phyloP scores from a whole-genome alignment of 2,329 filamentous ascomycete species.

The Fusarium piperis region DNA sequence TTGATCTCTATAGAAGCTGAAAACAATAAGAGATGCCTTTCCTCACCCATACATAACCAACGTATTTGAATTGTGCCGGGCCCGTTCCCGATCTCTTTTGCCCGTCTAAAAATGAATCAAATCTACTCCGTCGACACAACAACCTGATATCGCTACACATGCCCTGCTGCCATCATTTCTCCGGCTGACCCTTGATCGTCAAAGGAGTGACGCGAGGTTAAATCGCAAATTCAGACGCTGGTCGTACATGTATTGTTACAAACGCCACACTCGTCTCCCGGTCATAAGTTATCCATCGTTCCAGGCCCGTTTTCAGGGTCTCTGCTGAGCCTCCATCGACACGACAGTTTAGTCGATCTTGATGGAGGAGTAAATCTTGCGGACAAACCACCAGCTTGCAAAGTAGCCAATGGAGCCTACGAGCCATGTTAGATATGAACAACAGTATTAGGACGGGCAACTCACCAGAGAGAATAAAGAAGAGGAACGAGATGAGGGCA shows the following conservation, averaged over 20 bases:
- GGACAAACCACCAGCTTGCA: conserved; percentile 91
- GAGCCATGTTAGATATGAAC: conserved; percentile 24
- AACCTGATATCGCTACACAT: conserved; percentile 14
- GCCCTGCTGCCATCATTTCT: conserved; percentile 1
- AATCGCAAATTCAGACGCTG: conserved; percentile 38
- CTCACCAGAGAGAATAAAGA: conserved; percentile 94
- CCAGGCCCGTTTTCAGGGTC: conserved; percentile 7
- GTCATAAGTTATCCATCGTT: conserved; percentile 33
- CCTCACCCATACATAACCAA: conserved; percentile 30
- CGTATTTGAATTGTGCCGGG: conserved; percentile 13
- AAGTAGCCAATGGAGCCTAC: conserved; percentile 95
- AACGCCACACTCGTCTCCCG: conserved; percentile 26
- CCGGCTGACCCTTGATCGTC: neutral
- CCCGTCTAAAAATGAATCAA: conserved; percentile 29
- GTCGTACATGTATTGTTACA: conserved; percentile 48
- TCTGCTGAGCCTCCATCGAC: neutral
- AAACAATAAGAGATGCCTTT: conserved; percentile 20
- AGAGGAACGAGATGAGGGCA: conserved; percentile 85
- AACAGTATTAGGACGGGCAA: conserved; percentile 24
- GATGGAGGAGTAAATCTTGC: conserved; percentile 96
- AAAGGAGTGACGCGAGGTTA: conserved; percentile 7
- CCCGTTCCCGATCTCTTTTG: conserved; percentile 17
- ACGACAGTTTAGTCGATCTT: conserved; percentile 80
- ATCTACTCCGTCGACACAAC: conserved; percentile 25
- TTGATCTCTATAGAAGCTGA: conserved; percentile 29